Conservation (phyloP, 2,329 filamentous ascomycete species). For the Sordariomycetes sp. region DNA sequence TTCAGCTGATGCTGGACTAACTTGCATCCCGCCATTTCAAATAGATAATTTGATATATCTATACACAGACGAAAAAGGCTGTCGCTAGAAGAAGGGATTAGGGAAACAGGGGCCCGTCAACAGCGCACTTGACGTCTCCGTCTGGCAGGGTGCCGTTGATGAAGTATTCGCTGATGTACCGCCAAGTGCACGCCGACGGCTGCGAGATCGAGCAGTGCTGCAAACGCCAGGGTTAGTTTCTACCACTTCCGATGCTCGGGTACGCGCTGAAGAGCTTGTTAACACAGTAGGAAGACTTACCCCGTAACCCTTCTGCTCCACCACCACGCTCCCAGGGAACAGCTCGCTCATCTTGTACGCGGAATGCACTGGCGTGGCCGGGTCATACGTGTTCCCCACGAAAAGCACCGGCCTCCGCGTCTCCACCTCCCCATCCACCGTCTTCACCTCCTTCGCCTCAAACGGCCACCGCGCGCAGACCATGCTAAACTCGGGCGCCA, state of each 20-base stretch:
- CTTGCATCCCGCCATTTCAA: no score
- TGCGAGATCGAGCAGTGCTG: background rate
- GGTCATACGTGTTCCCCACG: conserved; percentile 32
- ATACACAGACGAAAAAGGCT: no score
- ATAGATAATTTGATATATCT: no score
- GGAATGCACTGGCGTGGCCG: conserved; percentile 33
- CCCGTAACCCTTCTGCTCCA: conserved; percentile 39
- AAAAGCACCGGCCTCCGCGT: conserved; percentile 33
- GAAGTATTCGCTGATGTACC: background rate
- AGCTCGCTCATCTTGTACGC: conserved; percentile 30
- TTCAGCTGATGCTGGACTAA: no score
- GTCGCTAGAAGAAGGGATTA: background rate
- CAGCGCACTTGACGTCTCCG: background rate
- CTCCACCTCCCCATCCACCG: conserved; percentile 19
- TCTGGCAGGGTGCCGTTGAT: background rate
- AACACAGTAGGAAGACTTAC: conserved; percentile 24
- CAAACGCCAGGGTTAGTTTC: background rate
- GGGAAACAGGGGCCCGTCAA: background rate
- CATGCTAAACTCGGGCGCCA: conserved; percentile 6
- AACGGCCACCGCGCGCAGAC: conserved; percentile 26
- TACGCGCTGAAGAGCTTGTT: no score
- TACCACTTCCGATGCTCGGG: background rate
- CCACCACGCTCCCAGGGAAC: conserved; percentile 32
- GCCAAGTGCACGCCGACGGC: background rate
- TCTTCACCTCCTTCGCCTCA: conserved; percentile 13